Conservation (phyloP, 495 filamentous ascomycete species). For the Penicillium alfredii region DNA sequence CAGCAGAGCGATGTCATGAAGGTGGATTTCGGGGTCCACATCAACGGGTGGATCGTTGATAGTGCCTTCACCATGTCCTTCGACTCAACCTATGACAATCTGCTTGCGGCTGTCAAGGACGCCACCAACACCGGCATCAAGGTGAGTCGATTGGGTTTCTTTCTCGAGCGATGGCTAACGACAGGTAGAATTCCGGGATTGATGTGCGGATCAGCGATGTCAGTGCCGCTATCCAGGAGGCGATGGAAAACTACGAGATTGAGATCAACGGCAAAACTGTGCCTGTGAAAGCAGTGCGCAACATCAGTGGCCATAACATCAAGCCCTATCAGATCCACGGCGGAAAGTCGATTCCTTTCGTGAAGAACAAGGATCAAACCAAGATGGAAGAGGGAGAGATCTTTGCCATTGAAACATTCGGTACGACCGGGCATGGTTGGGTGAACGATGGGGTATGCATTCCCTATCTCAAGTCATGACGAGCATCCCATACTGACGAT, state of each 20-base stretch:
- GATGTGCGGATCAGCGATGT: slow-evolving; percentile 58
- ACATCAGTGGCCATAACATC: slow-evolving; percentile 56
- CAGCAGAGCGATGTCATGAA: slow-evolving; percentile 57
- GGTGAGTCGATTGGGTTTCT: slow-evolving; percentile 18
- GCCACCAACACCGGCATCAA: slow-evolving; percentile 57
- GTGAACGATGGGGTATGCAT: slow-evolving; percentile 39
- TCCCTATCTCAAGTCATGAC: background rate
- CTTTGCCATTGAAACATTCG: slow-evolving; percentile 64
- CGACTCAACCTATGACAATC: slow-evolving; percentile 55
- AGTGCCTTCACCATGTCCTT: slow-evolving; percentile 60
- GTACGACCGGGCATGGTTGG: slow-evolving; percentile 51
- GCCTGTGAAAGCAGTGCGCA: slow-evolving; percentile 54
- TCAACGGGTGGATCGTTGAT: slow-evolving; percentile 62
- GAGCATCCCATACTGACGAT: slow-evolving; percentile 12
- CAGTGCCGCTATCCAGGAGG: slow-evolving; percentile 58
- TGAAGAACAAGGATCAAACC: slow-evolving; percentile 51
- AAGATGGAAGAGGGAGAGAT: slow-evolving; percentile 65
- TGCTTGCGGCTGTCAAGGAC: slow-evolving; percentile 55
- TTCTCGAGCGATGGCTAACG: slow-evolving; percentile 3
- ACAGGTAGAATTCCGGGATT: slow-evolving; percentile 49
- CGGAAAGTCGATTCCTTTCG: slow-evolving; percentile 56
- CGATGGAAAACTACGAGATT: slow-evolving; percentile 62
- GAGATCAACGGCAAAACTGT: slow-evolving; percentile 50
- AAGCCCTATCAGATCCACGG: slow-evolving; percentile 54
- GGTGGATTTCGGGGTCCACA: slow-evolving; percentile 61